phyloP scores from a whole-genome alignment of 306 rosid genomes.

The Bauhinia variegata region DNA sequence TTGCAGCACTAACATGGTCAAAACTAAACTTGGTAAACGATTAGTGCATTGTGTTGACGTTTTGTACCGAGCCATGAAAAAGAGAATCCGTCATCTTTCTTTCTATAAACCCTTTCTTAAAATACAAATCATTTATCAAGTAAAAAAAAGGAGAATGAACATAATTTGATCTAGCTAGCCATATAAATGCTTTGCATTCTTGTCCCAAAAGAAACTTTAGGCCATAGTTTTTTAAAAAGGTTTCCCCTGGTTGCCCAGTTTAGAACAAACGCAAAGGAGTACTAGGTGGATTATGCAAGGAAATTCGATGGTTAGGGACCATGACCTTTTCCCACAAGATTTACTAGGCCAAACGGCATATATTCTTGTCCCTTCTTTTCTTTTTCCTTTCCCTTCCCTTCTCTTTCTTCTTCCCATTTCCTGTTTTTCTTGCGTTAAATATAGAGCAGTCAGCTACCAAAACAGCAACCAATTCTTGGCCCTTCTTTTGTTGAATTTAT shows the following conservation, averaged over 20 bases:
- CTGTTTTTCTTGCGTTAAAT: constrained; percentile 15
- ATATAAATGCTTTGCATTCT: constrained; percentile 21
- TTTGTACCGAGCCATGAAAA: constrained; percentile 29
- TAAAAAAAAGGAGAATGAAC: constrained; percentile 19
- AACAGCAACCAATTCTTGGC: constrained; percentile 36
- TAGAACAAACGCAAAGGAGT: constrained; percentile 38
- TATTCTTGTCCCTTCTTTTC: constrained; percentile 50
- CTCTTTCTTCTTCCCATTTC: not conserved
- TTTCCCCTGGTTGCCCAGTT: constrained; percentile 39
- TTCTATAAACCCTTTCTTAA: not conserved
- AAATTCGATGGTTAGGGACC: constrained; percentile 45
- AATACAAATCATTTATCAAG: constrained; percentile 9
- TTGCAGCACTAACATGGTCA: constrained; percentile 42
- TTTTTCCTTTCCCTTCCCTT: constrained; percentile 12
- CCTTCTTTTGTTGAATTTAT: constrained; percentile 29
- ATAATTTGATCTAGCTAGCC: constrained; percentile 33
- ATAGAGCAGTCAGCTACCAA: constrained; percentile 18
- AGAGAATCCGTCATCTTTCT: constrained; percentile 42
- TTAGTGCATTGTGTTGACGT: constrained; percentile 33
- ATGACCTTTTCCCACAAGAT: constrained; percentile 36
- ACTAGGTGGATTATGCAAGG: constrained; percentile 31
- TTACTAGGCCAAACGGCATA: constrained; percentile 37
- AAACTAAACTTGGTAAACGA: constrained; percentile 26
- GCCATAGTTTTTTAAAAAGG: constrained; percentile 6
- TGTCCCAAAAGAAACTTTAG: constrained; percentile 16